Conservation (phyloP, 2,329 filamentous ascomycete genomes). For the Fusarium pseudograminearum region DNA sequence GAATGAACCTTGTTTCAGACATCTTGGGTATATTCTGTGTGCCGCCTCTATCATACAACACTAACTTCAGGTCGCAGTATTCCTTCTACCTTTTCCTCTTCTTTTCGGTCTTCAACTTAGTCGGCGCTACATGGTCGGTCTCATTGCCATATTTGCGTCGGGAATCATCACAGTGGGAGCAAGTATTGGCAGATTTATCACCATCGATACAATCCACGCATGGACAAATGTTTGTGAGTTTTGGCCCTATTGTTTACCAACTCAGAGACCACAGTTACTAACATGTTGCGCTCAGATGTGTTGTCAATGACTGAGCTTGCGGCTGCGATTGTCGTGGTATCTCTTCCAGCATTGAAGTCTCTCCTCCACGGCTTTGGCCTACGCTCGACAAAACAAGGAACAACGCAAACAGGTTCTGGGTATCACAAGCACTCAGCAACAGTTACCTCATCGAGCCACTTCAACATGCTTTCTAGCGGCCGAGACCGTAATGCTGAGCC, state of each 20-base stretch:
- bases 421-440: slow-evolving; percentile 29
- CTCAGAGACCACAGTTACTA: neutral
- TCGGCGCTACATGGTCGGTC: slow-evolving; percentile 30
- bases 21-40: slow-evolving; percentile 18
- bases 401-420: slow-evolving; percentile 30
- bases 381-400: slow-evolving; percentile 32
- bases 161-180: slow-evolving; percentile 38
- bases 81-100: slow-evolving; percentile 34
- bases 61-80: slow-evolving; percentile 17
- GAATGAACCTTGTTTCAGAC: slow-evolving; percentile 44
- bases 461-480: slow-evolving; percentile 40
- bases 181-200: slow-evolving; percentile 37
- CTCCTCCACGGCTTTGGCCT: slow-evolving; percentile 33
- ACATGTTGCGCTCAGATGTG: slow-evolving; percentile 14
- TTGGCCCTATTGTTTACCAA: neutral
- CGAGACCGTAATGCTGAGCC: slow-evolving; percentile 25
- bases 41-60: neutral
- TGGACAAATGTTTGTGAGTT: slow-evolving; percentile 45
- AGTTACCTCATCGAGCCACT: slow-evolving; percentile 24
- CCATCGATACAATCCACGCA: slow-evolving; percentile 38
- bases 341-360: slow-evolving; percentile 37
- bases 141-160: slow-evolving; percentile 35
- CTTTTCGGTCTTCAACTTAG: slow-evolving; percentile 33
- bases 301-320: slow-evolving; percentile 39
- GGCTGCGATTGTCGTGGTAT: slow-evolving; percentile 40